Conservation (phyloP, 2,329 filamentous ascomycete genomes). For the Diplodia intermedia region DNA sequence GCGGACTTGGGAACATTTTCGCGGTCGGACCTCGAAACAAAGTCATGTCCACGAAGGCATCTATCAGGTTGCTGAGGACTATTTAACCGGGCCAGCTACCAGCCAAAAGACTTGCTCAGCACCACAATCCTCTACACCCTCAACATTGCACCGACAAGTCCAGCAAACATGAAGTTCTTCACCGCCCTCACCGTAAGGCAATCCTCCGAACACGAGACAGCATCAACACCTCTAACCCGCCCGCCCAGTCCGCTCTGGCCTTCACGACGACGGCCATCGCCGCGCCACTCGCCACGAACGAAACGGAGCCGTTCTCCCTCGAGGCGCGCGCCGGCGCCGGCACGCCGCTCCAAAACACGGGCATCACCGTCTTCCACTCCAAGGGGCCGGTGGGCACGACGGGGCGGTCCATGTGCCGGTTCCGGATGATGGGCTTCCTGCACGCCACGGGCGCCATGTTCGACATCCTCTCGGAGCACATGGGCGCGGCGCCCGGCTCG, state of each 20-base stretch:
- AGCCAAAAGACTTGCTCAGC: not conserved
- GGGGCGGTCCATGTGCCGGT: not conserved
- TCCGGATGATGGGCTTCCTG: not conserved
- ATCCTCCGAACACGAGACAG: not conserved
- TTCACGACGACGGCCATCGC: constrained; percentile 4
- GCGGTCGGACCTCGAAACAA: not conserved
- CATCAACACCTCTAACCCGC: not conserved
- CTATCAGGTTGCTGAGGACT: not conserved
- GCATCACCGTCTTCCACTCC: constrained; percentile 1
- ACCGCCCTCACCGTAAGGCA: not conserved
- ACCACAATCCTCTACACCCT: not conserved
- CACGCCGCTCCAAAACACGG: not conserved
- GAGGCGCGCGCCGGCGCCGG: not conserved
- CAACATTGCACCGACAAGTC: not conserved
- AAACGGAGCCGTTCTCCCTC: not conserved
- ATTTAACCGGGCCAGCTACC: not conserved
- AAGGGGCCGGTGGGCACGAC: too few species aligned
- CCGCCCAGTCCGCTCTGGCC: not conserved
- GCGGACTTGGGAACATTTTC: not conserved
- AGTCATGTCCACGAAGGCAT: not conserved
- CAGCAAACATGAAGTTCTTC: constrained; percentile 1
- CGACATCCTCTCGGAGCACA: not conserved
- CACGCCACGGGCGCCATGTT: not conserved
- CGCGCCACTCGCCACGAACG: not conserved
- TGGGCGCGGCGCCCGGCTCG: not conserved